Evolutionary conservation across 2,329 filamentous ascomycete species (phyloP).

Genomic region (Shiraia bambusicola): DNA sequence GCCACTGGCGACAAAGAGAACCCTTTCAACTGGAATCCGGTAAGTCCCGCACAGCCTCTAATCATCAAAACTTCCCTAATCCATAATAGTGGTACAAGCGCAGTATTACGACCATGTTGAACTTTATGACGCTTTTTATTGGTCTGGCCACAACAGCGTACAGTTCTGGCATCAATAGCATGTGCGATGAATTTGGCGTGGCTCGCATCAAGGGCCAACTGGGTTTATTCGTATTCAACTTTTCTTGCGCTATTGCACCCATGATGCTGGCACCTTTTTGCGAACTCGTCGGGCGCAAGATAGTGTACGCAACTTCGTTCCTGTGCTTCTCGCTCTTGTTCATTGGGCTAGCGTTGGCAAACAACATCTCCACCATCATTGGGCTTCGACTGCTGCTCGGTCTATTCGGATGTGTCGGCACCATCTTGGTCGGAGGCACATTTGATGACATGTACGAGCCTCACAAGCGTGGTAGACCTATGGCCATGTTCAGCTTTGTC

Average conservation of each 20-base stretch:
- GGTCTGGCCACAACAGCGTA: conserved; percentile 31
- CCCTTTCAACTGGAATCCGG: conserved; percentile 31
- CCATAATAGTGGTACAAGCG: conserved; percentile 25
- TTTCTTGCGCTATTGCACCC: conserved; percentile 28
- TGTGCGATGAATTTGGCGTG: conserved; percentile 30
- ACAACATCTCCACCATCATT: conserved; percentile 28
- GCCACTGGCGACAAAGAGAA: conserved; percentile 30
- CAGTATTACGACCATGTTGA: conserved; percentile 30
- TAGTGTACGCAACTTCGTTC: conserved; percentile 27
- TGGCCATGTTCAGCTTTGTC: conserved; percentile 34
- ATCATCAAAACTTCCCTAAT: not conserved
- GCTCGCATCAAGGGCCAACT: conserved; percentile 25
- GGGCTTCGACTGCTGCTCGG: conserved; percentile 30
- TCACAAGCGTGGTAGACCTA: conserved; percentile 28
- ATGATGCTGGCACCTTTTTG: conserved; percentile 31
- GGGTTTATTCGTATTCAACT: conserved; percentile 31
- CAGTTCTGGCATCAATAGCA: conserved; percentile 29
- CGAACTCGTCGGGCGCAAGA: conserved; percentile 29
- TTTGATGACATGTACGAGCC: conserved; percentile 35
- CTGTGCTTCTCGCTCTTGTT: conserved; percentile 31
- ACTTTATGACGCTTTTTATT: conserved; percentile 32
- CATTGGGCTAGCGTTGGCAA: conserved; percentile 28
- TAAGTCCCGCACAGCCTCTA: not conserved
- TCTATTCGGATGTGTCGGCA: conserved; percentile 32
- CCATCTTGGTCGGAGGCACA: conserved; percentile 29